Percentiles rank a stretch among this genome's conserved stretches.
phyloP scores from a whole-genome alignment of 1,284 basidiomycete genomes.

The Clitocybe nebularis region DNA sequence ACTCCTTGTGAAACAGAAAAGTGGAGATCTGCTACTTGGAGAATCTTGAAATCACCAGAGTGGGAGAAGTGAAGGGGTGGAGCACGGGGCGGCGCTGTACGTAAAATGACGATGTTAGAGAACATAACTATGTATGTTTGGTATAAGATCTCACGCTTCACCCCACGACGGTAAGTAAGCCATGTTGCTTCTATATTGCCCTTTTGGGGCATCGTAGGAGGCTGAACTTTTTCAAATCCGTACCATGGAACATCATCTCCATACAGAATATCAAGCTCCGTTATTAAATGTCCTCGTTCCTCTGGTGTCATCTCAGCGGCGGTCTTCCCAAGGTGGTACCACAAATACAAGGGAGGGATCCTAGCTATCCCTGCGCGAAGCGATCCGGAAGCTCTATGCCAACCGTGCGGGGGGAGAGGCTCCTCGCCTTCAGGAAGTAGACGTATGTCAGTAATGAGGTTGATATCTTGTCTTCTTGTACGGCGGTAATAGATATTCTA shows the following conservation, averaged over 20 bases:
- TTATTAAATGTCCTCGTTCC: conserved; percentile 67
- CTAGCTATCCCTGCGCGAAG: conserved; percentile 52
- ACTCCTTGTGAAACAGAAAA: conserved; percentile 72
- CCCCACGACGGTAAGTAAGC: conserved; percentile 59
- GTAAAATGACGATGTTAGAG: conserved; percentile 1
- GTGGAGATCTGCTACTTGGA: conserved; percentile 90
- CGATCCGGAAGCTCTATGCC: conserved; percentile 57
- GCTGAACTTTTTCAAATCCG: conserved; percentile 73
- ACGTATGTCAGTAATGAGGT: conserved; percentile 60
- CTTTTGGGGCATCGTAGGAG: conserved; percentile 44
- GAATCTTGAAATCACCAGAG: conserved; percentile 81
- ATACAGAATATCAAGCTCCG: conserved; percentile 84
- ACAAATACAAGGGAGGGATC: conserved; percentile 57
- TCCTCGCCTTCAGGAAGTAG: conserved; percentile 50
- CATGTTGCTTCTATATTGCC: conserved; percentile 47
- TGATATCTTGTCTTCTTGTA: conserved; percentile 74
- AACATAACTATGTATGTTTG: not conserved
- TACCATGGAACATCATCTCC: conserved; percentile 80
- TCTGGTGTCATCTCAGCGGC: conserved; percentile 51
- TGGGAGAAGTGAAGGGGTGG: conserved; percentile 77
- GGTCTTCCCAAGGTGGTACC: conserved; percentile 72
- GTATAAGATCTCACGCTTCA: conserved; percentile 51
- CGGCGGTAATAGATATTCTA: conserved; percentile 82
- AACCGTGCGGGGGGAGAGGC: conserved; percentile 43
- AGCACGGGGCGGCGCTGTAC: conserved; percentile 60